Base-by-base conservation (phyloP, 225 moss, liverwort and hornwort species). In the Pseudoscleropodium purum region DNA sequence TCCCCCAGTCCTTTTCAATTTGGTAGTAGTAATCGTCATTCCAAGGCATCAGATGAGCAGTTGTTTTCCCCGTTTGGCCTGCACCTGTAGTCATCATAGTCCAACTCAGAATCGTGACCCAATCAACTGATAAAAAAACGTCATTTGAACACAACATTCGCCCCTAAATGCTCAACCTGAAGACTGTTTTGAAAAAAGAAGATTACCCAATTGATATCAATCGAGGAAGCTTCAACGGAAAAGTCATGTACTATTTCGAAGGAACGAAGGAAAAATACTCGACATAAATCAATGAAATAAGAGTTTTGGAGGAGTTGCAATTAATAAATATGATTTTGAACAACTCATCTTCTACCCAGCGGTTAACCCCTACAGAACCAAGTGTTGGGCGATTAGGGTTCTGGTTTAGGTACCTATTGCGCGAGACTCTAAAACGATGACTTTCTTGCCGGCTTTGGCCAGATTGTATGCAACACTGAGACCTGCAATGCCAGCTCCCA, bases 381-480 rank as follows among this genome's bases (percentile, higher is more conserved):
- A 10, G 37, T 3, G 11, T 43, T 81, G 41, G 30, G 41, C 20
- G 21, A 1, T 27, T 8, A 79, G 59, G 79, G 59, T 45, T 41
- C n/a, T 5, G 81, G 24, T 37, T 67, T 70, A 63, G 5, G 43
- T 82, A 93, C 93, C 94, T 49, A 90, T 85, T 23, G 90, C 89
- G 39, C 93, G 92, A 64, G 88, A 84, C 87, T 95, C 92, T 23
- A 95, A 70, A 45, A 93, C 94, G 21, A 92, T 91, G 39, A 95
- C 95, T 66, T 89, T 91, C 90, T 95, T 93, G 86, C 95, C 95
- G 27, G 85, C 29, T 73, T 95, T 94, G 29, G 90, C 92, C 85
- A 94, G 18, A 76, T 95, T 94, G 91, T 93, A 95, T 37, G 94
- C 94, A 24, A 95, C 90, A 37, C 92, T 94, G 5, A 95, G 84